phyloP scores from a whole-genome alignment of 2,329 filamentous ascomycete species.

The Cladosporium cucumerinum region DNA sequence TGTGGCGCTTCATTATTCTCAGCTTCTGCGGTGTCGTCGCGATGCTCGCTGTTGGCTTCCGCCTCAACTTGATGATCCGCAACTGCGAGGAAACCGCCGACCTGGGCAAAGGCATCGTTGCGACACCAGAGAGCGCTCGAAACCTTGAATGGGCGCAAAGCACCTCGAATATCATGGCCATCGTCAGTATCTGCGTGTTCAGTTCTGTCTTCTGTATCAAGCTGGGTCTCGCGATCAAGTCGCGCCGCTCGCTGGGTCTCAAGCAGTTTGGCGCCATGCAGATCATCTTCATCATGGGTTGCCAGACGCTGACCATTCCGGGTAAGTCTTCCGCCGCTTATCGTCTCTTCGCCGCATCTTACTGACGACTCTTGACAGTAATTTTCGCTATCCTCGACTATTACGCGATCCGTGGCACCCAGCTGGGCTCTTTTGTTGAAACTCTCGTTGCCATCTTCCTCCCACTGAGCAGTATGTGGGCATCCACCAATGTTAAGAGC shows the following conservation, averaged over 20 bases:
- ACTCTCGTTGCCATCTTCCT: constrained; percentile 61
- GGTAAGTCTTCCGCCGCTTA: constrained; percentile 44
- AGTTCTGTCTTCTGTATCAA: constrained; percentile 61
- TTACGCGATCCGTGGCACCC: constrained; percentile 44
- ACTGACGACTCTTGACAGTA: constrained; percentile 41
- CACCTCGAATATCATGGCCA: constrained; percentile 49
- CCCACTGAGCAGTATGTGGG: constrained; percentile 66
- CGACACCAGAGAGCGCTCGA: neutral
- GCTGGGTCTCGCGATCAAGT: constrained; percentile 55
- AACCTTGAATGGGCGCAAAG: constrained; percentile 15
- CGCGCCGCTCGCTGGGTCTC: constrained; percentile 56
- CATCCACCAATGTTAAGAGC: constrained; percentile 39
- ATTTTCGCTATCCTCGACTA: constrained; percentile 60
- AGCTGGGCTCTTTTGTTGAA: constrained; percentile 54
- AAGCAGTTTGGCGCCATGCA: constrained; percentile 63
- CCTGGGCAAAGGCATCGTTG: neutral
- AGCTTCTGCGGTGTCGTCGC: constrained; percentile 49
- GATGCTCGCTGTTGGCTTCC: constrained; percentile 51
- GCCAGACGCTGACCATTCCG: constrained; percentile 63
- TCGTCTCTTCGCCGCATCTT: constrained; percentile 8
- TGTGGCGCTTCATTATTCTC: constrained; percentile 47
- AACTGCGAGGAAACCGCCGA: constrained; percentile 36
- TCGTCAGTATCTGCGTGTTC: constrained; percentile 60
- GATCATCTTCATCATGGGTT: constrained; percentile 65
- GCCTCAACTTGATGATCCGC: constrained; percentile 51